These are phyloP conservation scores for Knufia petricola DNA, from an alignment of 2,329 filamentous ascomycete genomes.

Conservation along the genomic window DNA sequence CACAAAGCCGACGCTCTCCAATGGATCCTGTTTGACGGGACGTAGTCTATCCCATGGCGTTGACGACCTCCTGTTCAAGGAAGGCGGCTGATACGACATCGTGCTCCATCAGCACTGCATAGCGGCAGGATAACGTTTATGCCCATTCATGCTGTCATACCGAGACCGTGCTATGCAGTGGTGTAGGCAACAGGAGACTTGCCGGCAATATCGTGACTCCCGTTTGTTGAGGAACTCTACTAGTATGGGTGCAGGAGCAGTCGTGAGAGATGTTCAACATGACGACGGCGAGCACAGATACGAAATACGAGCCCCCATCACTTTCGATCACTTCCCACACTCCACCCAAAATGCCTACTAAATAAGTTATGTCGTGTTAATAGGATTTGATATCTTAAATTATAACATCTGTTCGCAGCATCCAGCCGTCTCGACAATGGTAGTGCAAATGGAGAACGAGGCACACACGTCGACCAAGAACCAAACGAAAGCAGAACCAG, in stretches of 20 bases:
- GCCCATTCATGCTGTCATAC: not conserved
- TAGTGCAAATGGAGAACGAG: not conserved
- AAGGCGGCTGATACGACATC: constrained; percentile 18
- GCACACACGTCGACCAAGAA: not conserved
- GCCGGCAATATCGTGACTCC: too few relatives aligned
- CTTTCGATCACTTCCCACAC: not conserved
- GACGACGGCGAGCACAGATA: constrained; percentile 14
- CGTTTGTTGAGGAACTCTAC: too few relatives aligned
- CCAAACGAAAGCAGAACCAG: constrained; percentile 15
- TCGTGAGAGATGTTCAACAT: too few relatives aligned
- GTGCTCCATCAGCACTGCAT: constrained; percentile 1
- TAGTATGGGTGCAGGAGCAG: too few relatives aligned
- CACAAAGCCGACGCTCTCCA: constrained; percentile 73
- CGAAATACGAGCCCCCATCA: not conserved
- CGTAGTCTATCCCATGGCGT: constrained; percentile 58
- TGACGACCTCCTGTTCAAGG: constrained; percentile 18
- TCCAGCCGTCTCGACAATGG: too few relatives aligned
- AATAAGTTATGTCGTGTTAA: too few relatives aligned
- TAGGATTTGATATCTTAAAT: too few relatives aligned
- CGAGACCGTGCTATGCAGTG: not conserved
- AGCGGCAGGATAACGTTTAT: not conserved
- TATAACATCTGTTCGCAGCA: too few relatives aligned
- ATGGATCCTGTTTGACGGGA: constrained; percentile 62
- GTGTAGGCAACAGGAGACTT: too few relatives aligned
- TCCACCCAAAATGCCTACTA: too few relatives aligned